A percentile compares a stretch with the other conserved stretches of the same genome.
These are phyloP conservation scores for Thalia dealbata DNA, from an alignment of 176 grass and related monocot species.

Conservation along the genomic window DNA sequence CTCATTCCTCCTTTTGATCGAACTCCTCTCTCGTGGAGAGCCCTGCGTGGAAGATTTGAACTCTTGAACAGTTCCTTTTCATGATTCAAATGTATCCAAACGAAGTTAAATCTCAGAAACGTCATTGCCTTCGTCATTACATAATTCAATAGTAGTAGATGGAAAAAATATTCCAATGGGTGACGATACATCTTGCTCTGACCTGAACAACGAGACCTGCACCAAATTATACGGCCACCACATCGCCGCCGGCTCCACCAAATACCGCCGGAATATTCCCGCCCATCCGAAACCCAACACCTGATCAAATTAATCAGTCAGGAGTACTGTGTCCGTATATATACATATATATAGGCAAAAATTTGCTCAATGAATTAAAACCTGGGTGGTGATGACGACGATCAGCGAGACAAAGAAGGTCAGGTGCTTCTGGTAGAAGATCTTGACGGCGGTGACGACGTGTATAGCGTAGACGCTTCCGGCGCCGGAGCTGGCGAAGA, in stretches of 20 bases:
- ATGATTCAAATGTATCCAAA: no score
- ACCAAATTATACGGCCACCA: conserved; percentile 98
- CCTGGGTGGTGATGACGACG: conserved; percentile 38
- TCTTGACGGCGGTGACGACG: conserved; percentile 70
- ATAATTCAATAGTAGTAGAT: no score
- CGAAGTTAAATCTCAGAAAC: no score
- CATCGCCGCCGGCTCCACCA: conserved; percentile 93
- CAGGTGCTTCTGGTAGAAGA: conserved; percentile 57
- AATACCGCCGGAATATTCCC: conserved; percentile 90
- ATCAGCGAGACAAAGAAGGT: conserved; percentile 49
- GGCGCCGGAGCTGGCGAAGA: conserved; percentile 44
- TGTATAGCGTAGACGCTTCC: conserved; percentile 54
- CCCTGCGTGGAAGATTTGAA: conserved; percentile 8
- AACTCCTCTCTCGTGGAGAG: conserved; percentile 67
- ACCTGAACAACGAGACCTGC: conserved; percentile 98
- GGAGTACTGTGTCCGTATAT: no score
- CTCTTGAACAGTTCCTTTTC: no score
- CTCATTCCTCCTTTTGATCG: conserved; percentile 55
- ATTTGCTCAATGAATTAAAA: neutral
- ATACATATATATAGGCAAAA: neutral
- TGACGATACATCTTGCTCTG: no score
- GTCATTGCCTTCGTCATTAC: no score
- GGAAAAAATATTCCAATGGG: neutral
- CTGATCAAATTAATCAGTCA: conserved; percentile 8
- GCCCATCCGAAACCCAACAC: conserved; percentile 94